Base-by-base conservation (phyloP, 495 filamentous ascomycete genomes). In the Chaetomidium leptoderma region DNA sequence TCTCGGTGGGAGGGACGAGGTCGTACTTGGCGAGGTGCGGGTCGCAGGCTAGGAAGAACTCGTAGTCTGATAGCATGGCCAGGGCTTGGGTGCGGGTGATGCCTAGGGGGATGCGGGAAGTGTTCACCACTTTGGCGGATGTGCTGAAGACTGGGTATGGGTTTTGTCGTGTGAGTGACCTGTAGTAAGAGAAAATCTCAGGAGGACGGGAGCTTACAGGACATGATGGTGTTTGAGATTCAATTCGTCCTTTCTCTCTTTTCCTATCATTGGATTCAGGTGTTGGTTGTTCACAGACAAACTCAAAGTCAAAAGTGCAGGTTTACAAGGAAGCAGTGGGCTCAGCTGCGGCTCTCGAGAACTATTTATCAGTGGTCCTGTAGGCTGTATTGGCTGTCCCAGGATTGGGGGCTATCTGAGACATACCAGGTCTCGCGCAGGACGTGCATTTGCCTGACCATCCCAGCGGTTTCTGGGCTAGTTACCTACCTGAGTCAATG, bases 1-100 rank as follows among this genome's bases (percentile, higher is more conserved):
- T n/a, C 1, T 27, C 35, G 35, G 36, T 4, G 6, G 10, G 26
- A 16, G 60, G 58, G 2, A 74, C 46, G 0, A 53, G 37, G 21
- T 72, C 69, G 62, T 67, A 74, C 36, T 69, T 73, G 44, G 66
- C 37, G 50, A 75, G 60, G 64, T 74, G 73, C 27, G 77, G 76
- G 59, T 77, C 72, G 66, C 72, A 74, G 36, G 55, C 33, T 4
- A 79, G 62, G 66, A 76, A 71, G 67, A 77, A 76, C 4, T 55
- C 59, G 61, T 77, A 85, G 68, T 84, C 79, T 59, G 87, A 85
- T 8, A 90, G 80, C 13, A 83, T 78, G 40, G 76, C 71, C 36
- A 89, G 69, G 36, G 83, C 86, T 10, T 77, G 78, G 51, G 81
- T 74, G 29, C 78, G 81, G 6, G 78, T 79, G 32, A 83, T 74